Evolutionary conservation across 768 basidiomycete genomes (phyloP), one percentile per base, ranked within the genome.

Genomic region (Naganishia vaughanmartiniae): DNA sequence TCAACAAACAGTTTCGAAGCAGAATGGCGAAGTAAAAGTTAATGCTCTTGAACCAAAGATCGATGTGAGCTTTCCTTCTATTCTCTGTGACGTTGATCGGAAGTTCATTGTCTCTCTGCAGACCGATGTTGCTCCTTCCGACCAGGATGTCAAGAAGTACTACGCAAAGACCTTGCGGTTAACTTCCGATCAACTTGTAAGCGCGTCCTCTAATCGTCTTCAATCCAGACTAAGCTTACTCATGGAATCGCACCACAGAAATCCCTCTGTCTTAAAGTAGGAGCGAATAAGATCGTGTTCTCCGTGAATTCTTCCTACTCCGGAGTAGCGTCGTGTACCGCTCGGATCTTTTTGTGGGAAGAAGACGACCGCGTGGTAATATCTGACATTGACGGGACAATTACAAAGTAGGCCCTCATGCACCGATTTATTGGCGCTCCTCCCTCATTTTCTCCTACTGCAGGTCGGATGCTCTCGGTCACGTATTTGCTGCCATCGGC

Each of bases 361-460:
- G 87, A 88, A n/a, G 88, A 88, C 2, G 93, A 96, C 76, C 85
- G 86, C 2, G 87, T 99, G 26, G 90, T 99, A 30, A 88, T 99
- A 48, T 96, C 93, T 51, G 96, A 99, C 77, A 98, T 99, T 72
- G 96, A 99, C 77, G 96, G 96, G 7, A 99, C 95, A 0, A 99
- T 99, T 78, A 99, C 96, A 11, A 98, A 97, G 93, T 95, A 73
- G 28, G 87, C 77, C 54, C 21, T 5, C 33, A 17, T 24, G 24
- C 2, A 15, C 19, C 24, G 10, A 33, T 12, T 2, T n/a, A n/a
- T 4, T 4, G 42, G 10, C 1, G 46, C 2, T 36, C 34, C 34
- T 56, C 53, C 5, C 19, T 33, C 5, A 21, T 30, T 26, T 24
- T 67, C 71, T 17, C 60, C 42, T 9, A 51, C 53, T 66, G 14